These are phyloP conservation scores for Rhodotorula paludigena DNA, from an alignment of 768 basidiomycete genomes.

Conservation along the genomic window DNA sequence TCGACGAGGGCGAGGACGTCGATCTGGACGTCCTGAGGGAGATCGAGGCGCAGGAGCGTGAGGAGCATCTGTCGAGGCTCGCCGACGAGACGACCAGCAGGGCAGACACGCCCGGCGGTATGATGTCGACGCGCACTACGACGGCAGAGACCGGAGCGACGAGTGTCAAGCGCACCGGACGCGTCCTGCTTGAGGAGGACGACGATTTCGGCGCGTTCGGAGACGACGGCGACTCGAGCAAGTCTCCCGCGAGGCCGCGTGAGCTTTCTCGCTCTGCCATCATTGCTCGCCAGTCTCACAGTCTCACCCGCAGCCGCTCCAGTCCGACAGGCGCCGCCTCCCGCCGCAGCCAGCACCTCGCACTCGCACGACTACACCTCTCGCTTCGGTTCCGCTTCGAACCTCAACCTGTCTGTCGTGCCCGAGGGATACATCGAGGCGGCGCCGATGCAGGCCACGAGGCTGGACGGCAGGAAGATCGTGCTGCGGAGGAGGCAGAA, in stretches of 20 bases:
- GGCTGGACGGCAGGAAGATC: slow-evolving; percentile 31
- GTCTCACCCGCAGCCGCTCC: not conserved
- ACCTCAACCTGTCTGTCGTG: slow-evolving; percentile 16
- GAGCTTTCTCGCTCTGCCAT: not conserved
- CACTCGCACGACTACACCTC: slow-evolving; percentile 19
- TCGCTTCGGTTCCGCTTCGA: slow-evolving; percentile 16
- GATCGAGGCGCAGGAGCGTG: slow-evolving; percentile 8
- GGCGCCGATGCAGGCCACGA: slow-evolving; percentile 21
- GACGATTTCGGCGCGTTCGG: slow-evolving; percentile 23
- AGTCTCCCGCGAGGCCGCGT: not conserved
- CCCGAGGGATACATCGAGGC: slow-evolving; percentile 18
- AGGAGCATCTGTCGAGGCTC: too few species aligned
- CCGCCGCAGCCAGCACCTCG: not conserved
- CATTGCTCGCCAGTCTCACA: too few species aligned
- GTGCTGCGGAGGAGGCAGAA: slow-evolving; percentile 20
- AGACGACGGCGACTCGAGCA: not conserved
- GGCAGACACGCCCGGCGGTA: too few species aligned
- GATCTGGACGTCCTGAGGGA: slow-evolving; percentile 13
- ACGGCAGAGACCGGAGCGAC: too few species aligned
- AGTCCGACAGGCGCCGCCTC: too few species aligned
- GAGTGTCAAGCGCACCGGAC: not conserved
- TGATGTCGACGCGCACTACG: not conserved
- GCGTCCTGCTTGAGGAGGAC: slow-evolving; percentile 20
- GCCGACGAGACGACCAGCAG: too few species aligned
- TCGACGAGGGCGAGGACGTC: slow-evolving; percentile 12